Evolutionary conservation across 768 basidiomycete species (phyloP).

Genomic region (Tephrocybe sp.): DNA sequence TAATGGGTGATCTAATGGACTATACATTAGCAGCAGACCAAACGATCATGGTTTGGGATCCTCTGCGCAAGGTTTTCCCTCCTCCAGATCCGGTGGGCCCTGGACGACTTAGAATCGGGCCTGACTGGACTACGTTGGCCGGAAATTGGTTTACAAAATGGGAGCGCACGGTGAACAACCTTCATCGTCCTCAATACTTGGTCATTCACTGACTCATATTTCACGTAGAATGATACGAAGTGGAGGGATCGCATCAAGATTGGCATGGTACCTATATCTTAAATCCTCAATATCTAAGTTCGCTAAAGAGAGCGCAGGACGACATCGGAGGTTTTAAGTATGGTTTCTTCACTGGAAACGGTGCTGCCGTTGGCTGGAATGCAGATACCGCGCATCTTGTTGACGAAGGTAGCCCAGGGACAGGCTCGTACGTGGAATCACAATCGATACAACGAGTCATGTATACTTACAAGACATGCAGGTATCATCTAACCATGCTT

Average conservation of each 20-base stretch:
- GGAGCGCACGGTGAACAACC: conserved; percentile 31
- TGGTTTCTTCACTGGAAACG: conserved; percentile 36
- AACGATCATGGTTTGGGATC: conserved; percentile 40
- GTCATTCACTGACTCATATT: too few relatives aligned
- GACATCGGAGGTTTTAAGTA: conserved; percentile 37
- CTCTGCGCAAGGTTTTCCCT: conserved; percentile 35
- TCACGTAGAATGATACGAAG: conserved; percentile 30
- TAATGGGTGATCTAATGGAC: conserved; percentile 40
- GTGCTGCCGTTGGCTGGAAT: conserved; percentile 38
- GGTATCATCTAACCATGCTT: conserved; percentile 34
- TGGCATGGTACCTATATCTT: conserved; percentile 29
- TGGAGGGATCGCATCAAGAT: conserved; percentile 35
- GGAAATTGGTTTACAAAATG: conserved; percentile 42
- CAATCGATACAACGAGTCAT: neutral
- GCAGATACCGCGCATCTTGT: conserved; percentile 37
- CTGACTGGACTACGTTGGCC: conserved; percentile 37
- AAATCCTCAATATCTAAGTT: neutral
- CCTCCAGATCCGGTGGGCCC: conserved; percentile 35
- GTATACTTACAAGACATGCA: conserved; percentile 3
- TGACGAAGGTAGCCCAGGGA: conserved; percentile 35
- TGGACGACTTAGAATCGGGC: conserved; percentile 35
- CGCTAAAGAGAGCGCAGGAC: conserved; percentile 13
- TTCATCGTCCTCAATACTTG: too few relatives aligned
- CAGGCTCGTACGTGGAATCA: conserved; percentile 26
- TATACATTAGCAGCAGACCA: conserved; percentile 34